phyloP scores from a whole-genome alignment of 345 rosid species.

The Moricandia arvensis region DNA sequence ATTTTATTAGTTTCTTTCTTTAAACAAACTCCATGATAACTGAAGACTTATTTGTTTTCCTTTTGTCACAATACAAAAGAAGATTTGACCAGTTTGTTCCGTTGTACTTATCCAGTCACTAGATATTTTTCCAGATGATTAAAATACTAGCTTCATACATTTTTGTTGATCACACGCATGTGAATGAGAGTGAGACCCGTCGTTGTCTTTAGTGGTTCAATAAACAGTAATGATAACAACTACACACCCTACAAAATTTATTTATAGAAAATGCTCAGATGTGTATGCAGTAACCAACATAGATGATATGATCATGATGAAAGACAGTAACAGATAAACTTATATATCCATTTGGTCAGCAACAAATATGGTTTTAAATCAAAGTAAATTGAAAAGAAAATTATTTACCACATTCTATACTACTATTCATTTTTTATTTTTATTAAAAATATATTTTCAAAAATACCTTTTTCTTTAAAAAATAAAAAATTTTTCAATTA shows the following conservation, averaged over 20 bases:
- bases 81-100: background rate
- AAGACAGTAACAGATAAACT: background rate
- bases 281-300: background rate
- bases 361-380: background rate
- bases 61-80: background rate
- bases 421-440: too few relatives aligned
- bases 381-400: too few relatives aligned
- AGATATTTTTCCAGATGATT: constrained; percentile 2
- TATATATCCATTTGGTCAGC: background rate
- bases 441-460: too few relatives aligned
- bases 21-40: constrained; percentile 12
- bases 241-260: background rate
- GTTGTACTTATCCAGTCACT: constrained; percentile 4
- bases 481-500: too few relatives aligned
- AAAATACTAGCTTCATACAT: background rate
- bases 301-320: background rate
- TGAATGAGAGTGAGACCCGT: constrained; percentile 1
- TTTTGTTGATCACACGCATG: constrained; percentile 2
- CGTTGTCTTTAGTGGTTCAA: constrained; percentile 19
- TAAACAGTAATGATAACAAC: constrained; percentile 13
- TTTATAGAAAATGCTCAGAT: background rate
- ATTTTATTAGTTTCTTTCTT: constrained; percentile 17
- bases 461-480: too few relatives aligned
- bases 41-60: background rate
- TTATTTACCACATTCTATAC: too few relatives aligned